Conservation (phyloP, 805 yeast genomes). For the Candida ortonii region DNA sequence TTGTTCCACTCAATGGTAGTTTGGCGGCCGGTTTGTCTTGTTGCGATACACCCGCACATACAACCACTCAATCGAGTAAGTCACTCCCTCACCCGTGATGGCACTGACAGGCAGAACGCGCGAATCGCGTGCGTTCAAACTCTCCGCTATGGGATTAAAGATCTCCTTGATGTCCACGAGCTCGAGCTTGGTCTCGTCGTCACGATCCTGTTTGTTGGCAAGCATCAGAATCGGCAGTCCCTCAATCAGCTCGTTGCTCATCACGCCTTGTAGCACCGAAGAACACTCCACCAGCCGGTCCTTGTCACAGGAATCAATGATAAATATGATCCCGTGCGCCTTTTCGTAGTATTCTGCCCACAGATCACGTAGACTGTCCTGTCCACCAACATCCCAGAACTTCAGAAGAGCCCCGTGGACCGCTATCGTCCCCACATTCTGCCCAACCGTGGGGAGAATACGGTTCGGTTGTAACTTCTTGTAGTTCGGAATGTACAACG, state of each 20-base stretch:
- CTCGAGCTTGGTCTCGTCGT: constrained; percentile 54
- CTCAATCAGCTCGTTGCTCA: constrained; percentile 58
- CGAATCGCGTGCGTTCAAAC: constrained; percentile 85
- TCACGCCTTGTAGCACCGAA: constrained; percentile 55
- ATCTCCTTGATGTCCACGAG: constrained; percentile 79
- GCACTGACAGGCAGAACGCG: constrained; percentile 90
- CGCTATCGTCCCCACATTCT: constrained; percentile 60
- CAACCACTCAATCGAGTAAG: constrained; percentile 88
- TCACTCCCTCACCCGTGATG: constrained; percentile 75
- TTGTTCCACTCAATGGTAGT: constrained; percentile 34
- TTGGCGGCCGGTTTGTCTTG: constrained; percentile 58
- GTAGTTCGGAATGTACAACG: constrained; percentile 45
- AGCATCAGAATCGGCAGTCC: constrained; percentile 91
- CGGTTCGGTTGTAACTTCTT: constrained; percentile 51
- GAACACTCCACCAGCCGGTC: constrained; percentile 81
- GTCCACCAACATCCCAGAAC: constrained; percentile 98
- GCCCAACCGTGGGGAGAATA: constrained; percentile 93
- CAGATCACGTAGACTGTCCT: constrained; percentile 73
- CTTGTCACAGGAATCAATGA: constrained; percentile 87
- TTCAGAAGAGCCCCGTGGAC: constrained; percentile 48
- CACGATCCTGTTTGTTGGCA: constrained; percentile 90
- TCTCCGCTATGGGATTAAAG: constrained; percentile 77
- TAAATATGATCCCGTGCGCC: constrained; percentile 89
- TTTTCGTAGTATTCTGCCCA: constrained; percentile 85
- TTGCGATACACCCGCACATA: constrained; percentile 67